Evolutionary conservation across 805 yeast species (phyloP).

Genomic region (Hanseniaspora lindneri): DNA sequence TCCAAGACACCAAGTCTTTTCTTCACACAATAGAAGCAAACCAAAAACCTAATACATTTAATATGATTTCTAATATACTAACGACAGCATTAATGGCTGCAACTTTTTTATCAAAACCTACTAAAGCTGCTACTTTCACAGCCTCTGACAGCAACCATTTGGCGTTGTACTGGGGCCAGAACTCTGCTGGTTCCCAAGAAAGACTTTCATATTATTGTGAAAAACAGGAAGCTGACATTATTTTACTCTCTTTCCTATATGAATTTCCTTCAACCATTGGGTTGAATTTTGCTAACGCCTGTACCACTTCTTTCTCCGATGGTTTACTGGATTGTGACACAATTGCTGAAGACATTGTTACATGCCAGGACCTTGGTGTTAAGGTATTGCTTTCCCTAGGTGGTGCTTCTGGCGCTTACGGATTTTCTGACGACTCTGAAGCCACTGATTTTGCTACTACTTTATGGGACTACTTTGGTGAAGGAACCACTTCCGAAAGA

Average conservation of each 20-base stretch:
- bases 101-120: not conserved
- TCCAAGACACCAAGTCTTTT: no score
- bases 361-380: constrained; percentile 71
- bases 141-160: constrained; percentile 42
- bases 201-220: constrained; percentile 22
- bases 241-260: constrained; percentile 58
- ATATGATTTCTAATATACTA: constrained; percentile 1
- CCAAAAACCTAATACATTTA: not conserved
- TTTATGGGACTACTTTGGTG: constrained; percentile 53
- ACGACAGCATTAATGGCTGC: not conserved
- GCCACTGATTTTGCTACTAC: constrained; percentile 52
- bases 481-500: constrained; percentile 45
- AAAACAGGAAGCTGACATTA: constrained; percentile 42
- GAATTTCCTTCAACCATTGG: constrained; percentile 42
- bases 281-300: constrained; percentile 49
- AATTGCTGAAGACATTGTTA: constrained; percentile 55
- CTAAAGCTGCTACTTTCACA: constrained; percentile 26
- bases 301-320: constrained; percentile 31
- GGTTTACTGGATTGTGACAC: constrained; percentile 37
- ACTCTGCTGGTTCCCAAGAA: constrained; percentile 51
- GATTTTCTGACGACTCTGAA: constrained; percentile 70
- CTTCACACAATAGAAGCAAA: no score
- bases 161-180: constrained; percentile 86
- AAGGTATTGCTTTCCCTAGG: constrained; percentile 62
- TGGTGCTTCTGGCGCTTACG: constrained; percentile 73